These are phyloP conservation scores for Lepiota subincarnata DNA, from an alignment of 768 basidiomycete genomes.

Conservation along the genomic window DNA sequence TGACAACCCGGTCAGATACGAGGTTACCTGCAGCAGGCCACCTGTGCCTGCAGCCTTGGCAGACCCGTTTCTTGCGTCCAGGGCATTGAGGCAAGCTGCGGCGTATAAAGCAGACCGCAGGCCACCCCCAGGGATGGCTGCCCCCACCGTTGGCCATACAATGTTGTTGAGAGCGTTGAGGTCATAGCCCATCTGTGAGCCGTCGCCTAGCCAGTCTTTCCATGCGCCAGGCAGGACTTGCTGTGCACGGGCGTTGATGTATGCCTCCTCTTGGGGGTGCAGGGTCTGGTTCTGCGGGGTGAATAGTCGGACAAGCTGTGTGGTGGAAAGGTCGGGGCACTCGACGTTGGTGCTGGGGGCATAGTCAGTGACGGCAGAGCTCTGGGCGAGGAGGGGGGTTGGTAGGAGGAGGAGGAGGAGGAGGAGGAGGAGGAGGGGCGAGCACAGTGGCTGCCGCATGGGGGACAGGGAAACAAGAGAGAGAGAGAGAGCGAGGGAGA, in stretches of 20 bases:
- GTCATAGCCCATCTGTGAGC: conserved; percentile 48
- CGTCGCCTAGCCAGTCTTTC: conserved; percentile 57
- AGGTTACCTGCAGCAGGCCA: conserved; percentile 65
- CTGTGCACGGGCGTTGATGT: conserved; percentile 39
- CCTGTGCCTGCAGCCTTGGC: conserved; percentile 58
- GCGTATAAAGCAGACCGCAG: conserved; percentile 64
- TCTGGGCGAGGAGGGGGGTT: background rate
- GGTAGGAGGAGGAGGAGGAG: background rate
- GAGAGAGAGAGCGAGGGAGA: too few relatives aligned
- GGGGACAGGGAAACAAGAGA: too few relatives aligned
- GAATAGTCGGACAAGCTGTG: conserved; percentile 48
- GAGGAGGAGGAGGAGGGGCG: background rate
- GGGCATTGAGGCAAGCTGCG: conserved; percentile 51
- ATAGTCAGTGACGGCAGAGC: conserved; percentile 38
- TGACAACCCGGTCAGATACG: conserved; percentile 65
- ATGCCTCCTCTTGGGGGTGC: conserved; percentile 44
- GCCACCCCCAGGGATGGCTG: conserved; percentile 71
- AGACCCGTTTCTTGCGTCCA: conserved; percentile 60
- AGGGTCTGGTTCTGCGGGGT: conserved; percentile 48
- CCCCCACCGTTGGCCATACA: conserved; percentile 51
- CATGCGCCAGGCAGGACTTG: conserved; percentile 45
- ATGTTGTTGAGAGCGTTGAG: conserved; percentile 31
- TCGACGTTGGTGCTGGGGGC: conserved; percentile 45
- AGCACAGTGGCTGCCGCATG: background rate
- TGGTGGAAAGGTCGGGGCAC: conserved; percentile 47